Conservation (phyloP, 140 eudicot species). For the Cichorium intybus region DNA sequence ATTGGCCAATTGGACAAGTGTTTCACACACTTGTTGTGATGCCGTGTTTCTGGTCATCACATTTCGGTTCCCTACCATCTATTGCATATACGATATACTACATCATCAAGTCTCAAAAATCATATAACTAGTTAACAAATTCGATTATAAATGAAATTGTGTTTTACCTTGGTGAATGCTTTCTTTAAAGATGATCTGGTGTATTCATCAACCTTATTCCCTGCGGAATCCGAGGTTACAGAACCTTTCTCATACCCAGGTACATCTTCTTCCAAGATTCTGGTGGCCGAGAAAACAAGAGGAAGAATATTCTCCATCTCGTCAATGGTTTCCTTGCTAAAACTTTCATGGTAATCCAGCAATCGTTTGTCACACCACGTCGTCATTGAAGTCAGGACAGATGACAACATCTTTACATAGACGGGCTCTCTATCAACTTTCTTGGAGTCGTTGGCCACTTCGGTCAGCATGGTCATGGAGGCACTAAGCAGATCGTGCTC, state of each 20-base stretch:
- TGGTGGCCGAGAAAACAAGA: slow-evolving; percentile 48
- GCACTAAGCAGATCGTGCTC: slow-evolving; percentile 81
- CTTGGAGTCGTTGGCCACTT: slow-evolving; percentile 76
- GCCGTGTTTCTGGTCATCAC: slow-evolving; percentile 29
- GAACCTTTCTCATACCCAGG: slow-evolving; percentile 45
- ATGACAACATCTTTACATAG: slow-evolving; percentile 56
- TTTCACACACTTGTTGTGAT: slow-evolving; percentile 47
- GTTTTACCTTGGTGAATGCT: slow-evolving; percentile 73
- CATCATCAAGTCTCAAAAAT: not conserved
- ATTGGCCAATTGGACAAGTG: slow-evolving; percentile 52
- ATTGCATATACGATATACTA: not conserved
- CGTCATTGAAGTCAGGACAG: slow-evolving; percentile 48
- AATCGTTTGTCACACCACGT: slow-evolving; percentile 64
- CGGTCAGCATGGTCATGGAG: slow-evolving; percentile 58
- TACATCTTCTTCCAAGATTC: slow-evolving; percentile 64
- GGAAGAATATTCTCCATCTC: slow-evolving; percentile 66
- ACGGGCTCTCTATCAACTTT: slow-evolving; percentile 54
- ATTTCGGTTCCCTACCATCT: slow-evolving; percentile 64
- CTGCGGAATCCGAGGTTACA: slow-evolving; percentile 28
- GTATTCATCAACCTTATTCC: slow-evolving; percentile 68
- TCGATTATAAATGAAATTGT: not conserved
- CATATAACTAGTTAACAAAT: too few species aligned
- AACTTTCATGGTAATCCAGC: slow-evolving; percentile 57
- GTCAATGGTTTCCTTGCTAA: slow-evolving; percentile 32
- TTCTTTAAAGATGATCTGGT: slow-evolving; percentile 67